Percentiles rank a stretch among this genome's conserved stretches.
phyloP scores from a whole-genome alignment of 208 protist genomes.

The Leishmania tropica region DNA sequence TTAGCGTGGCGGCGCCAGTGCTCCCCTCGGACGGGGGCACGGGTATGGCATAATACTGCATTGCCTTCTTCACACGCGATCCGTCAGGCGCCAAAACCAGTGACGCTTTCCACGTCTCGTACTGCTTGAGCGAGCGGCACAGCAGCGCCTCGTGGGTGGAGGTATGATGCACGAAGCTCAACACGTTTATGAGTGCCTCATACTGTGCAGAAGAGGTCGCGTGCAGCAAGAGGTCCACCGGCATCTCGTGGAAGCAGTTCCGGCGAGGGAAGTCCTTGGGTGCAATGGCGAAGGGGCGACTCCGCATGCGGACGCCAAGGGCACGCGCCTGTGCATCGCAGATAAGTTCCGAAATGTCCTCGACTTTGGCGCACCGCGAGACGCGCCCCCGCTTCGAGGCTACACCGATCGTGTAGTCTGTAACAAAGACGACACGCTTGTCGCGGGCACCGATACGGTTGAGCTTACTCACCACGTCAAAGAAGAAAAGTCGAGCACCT shows the following conservation, averaged over 20 bases:
- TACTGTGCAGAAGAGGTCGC: conserved; percentile 8
- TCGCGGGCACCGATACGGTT: conserved; percentile 15
- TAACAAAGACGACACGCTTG: conserved; percentile 45
- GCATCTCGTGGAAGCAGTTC: conserved; percentile 46
- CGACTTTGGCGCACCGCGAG: conserved; percentile 40
- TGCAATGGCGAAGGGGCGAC: conserved; percentile 28
- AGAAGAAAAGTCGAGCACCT: conserved; percentile 33
- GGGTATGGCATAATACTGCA: conserved; percentile 10
- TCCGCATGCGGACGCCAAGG: conserved; percentile 41
- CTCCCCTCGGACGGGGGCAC: neutral
- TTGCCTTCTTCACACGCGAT: conserved; percentile 33
- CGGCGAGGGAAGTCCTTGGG: neutral
- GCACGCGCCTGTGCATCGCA: conserved; percentile 12
- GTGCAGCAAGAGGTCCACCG: conserved; percentile 44
- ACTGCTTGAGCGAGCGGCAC: conserved; percentile 11
- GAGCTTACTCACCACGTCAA: conserved; percentile 25
- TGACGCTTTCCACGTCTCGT: conserved; percentile 23
- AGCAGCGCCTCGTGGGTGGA: conserved; percentile 23
- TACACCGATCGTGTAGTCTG: conserved; percentile 43
- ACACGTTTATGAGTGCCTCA: conserved; percentile 16
- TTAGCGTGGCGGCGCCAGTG: neutral
- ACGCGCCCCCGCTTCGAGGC: conserved; percentile 19
- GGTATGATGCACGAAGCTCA: conserved; percentile 12
- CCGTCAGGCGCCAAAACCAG: conserved; percentile 43
- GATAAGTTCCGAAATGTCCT: conserved; percentile 41